Conservation (phyloP, 148 eudicot species). For the Camellia granthamiana region DNA sequence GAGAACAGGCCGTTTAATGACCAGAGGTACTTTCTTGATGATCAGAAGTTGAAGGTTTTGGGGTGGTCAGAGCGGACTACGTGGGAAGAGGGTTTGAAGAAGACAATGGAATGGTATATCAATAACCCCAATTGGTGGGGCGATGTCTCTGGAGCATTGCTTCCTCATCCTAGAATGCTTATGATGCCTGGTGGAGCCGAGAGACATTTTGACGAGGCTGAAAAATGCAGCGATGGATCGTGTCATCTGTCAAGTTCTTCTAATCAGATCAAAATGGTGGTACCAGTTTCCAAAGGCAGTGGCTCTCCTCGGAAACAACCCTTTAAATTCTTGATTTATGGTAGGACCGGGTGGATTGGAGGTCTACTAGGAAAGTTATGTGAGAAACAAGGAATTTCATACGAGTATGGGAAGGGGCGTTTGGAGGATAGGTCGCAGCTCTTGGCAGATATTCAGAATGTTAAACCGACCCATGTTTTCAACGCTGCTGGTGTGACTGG, state of each 20-base stretch:
- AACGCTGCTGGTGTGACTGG: slow-evolving; percentile 78
- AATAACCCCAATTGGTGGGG: slow-evolving; percentile 67
- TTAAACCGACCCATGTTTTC: slow-evolving; percentile 61
- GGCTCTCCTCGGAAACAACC: slow-evolving; percentile 26
- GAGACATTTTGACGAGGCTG: slow-evolving; percentile 34
- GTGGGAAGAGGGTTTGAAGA: slow-evolving; percentile 67
- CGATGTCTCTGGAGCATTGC: slow-evolving; percentile 53
- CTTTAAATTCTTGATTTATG: slow-evolving; percentile 56
- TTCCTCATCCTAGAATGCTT: slow-evolving; percentile 55
- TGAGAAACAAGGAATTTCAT: slow-evolving; percentile 51
- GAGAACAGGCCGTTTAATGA: slow-evolving; percentile 71
- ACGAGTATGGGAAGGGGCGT: slow-evolving; percentile 59
- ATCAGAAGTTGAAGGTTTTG: slow-evolving; percentile 56
- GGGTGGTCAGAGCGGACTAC: slow-evolving; percentile 62
- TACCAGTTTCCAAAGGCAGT: slow-evolving; percentile 31
- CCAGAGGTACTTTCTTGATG: slow-evolving; percentile 71
- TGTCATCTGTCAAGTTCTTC: slow-evolving; percentile 17
- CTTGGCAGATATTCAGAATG: slow-evolving; percentile 39
- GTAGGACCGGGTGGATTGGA: slow-evolving; percentile 66
- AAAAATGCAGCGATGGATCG: slow-evolving; percentile 22
- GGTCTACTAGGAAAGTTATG: slow-evolving; percentile 57
- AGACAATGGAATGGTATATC: slow-evolving; percentile 63
- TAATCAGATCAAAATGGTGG: slow-evolving; percentile 23
- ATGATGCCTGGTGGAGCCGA: slow-evolving; percentile 49
- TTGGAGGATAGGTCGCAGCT: slow-evolving; percentile 46